These are phyloP conservation scores for Parasarocladium wereldwijsianum DNA, from an alignment of 2,329 filamentous ascomycete species.

Conservation along the genomic window DNA sequence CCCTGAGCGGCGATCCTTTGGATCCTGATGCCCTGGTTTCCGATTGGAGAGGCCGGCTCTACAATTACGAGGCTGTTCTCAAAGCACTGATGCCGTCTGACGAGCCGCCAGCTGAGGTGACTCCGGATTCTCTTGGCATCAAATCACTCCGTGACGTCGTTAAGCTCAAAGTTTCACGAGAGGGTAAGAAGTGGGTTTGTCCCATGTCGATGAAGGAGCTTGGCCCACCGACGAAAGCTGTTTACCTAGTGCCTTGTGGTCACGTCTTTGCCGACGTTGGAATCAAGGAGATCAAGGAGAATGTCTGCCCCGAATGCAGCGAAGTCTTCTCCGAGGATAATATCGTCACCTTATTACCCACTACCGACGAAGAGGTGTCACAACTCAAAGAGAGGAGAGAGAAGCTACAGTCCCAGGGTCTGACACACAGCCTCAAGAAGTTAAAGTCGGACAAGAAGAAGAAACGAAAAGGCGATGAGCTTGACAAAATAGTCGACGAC, in stretches of 20 bases:
- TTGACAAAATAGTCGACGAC: constrained; percentile 15
- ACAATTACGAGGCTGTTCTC: constrained; percentile 88
- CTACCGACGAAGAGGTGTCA: constrained; percentile 53
- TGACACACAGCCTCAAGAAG: constrained; percentile 85
- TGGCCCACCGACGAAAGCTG: constrained; percentile 62
- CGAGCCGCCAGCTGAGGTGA: constrained; percentile 32
- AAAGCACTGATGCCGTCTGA: constrained; percentile 42
- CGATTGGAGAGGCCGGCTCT: constrained; percentile 70
- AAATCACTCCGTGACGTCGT: constrained; percentile 76
- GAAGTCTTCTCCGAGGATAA: constrained; percentile 58
- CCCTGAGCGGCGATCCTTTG: constrained; percentile 67
- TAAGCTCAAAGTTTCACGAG: constrained; percentile 56
- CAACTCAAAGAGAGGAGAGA: constrained; percentile 51
- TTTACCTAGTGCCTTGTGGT: constrained; percentile 88
- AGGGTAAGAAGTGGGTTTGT: constrained; percentile 55
- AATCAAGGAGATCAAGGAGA: constrained; percentile 62
- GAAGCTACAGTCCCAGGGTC: constrained; percentile 52
- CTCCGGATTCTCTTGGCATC: constrained; percentile 42
- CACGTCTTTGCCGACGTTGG: constrained; percentile 86
- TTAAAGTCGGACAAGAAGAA: constrained; percentile 50
- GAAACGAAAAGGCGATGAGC: constrained; percentile 43
- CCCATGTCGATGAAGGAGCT: constrained; percentile 78
- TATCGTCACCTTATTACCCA: constrained; percentile 69
- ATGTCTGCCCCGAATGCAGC: constrained; percentile 57
- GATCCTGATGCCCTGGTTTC: constrained; percentile 61